phyloP scores from a whole-genome alignment of 2,329 filamentous ascomycete species.

The Microdochium bolleyi region DNA sequence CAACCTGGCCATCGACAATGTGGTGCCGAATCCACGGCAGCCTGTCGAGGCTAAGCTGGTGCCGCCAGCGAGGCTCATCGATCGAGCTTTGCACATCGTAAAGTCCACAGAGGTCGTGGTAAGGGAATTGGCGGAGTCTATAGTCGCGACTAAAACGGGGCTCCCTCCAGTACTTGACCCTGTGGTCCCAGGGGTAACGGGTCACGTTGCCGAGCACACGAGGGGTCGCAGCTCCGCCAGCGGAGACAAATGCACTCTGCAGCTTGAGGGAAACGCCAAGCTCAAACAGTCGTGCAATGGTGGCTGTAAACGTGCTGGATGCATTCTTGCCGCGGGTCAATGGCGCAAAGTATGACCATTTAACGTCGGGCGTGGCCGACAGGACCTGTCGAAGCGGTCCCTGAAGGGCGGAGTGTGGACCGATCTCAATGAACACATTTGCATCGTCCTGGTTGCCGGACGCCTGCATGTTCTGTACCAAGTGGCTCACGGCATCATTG shows the following conservation, averaged over 20 bases:
- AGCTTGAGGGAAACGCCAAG: not conserved
- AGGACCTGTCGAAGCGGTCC: slow-evolving; percentile 18
- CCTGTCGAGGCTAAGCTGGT: slow-evolving; percentile 3
- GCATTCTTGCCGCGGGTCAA: not conserved
- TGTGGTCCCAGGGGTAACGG: not conserved
- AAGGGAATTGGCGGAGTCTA: not conserved
- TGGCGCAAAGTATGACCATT: not conserved
- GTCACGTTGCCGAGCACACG: not conserved
- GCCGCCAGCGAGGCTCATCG: slow-evolving; percentile 5
- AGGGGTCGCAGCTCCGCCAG: not conserved
- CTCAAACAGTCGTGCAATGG: not conserved
- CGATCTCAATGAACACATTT: slow-evolving; percentile 19
- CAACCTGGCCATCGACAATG: slow-evolving; percentile 5
- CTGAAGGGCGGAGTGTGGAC: slow-evolving; percentile 29
- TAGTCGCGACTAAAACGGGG: not conserved
- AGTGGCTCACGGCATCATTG: not conserved
- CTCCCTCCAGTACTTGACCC: not conserved
- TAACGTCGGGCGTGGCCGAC: not conserved
- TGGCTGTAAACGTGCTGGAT: not conserved
- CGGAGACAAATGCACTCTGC: not conserved
- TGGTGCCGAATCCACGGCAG: slow-evolving; percentile 8
- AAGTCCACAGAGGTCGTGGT: not conserved
- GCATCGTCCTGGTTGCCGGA: not conserved
- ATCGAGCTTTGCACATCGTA: not conserved
- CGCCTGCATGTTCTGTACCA: not conserved